Evolutionary conservation across 495 filamentous ascomycete genomes (phyloP).

Genomic region (Hamigera avellanea): DNA sequence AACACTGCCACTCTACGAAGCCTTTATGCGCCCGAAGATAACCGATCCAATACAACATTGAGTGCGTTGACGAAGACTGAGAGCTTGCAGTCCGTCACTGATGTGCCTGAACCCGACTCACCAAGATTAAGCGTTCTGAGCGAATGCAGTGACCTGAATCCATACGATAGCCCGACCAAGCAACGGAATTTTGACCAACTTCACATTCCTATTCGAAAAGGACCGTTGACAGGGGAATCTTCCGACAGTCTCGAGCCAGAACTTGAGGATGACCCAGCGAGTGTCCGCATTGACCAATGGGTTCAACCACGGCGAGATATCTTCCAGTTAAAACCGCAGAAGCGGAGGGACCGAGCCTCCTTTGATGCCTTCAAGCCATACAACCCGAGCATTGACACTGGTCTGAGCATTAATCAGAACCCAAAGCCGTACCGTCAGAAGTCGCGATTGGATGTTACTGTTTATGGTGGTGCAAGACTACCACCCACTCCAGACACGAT

Average conservation of each 20-base stretch:
- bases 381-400: constrained; percentile 9
- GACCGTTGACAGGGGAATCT: constrained; percentile 7
- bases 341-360: constrained; percentile 7
- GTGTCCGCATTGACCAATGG: constrained; percentile 18
- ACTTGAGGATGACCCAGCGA: background rate
- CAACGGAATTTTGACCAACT: constrained; percentile 19
- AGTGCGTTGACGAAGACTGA: constrained; percentile 26
- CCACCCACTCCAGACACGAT: constrained; percentile 37
- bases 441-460: constrained; percentile 16
- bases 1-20: constrained; percentile 56
- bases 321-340: constrained; percentile 10
- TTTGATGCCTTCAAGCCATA: constrained; percentile 9
- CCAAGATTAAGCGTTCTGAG: constrained; percentile 66
- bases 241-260: constrained; percentile 9
- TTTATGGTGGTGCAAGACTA: constrained; percentile 24
- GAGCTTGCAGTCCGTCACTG: constrained; percentile 25
- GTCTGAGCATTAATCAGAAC: constrained; percentile 5
- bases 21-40: constrained; percentile 42
- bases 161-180: constrained; percentile 34
- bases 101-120: constrained; percentile 30
- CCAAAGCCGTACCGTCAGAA: constrained; percentile 10
- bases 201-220: constrained; percentile 21
- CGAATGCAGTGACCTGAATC: constrained; percentile 65
- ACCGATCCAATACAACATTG: constrained; percentile 19
- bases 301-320: constrained; percentile 12